A percentile compares a stretch with the other conserved stretches of the same genome.
Conservation (phyloP, 2,329 filamentous ascomycete species). For the Hymenotorrendiella dingleyae region DNA sequence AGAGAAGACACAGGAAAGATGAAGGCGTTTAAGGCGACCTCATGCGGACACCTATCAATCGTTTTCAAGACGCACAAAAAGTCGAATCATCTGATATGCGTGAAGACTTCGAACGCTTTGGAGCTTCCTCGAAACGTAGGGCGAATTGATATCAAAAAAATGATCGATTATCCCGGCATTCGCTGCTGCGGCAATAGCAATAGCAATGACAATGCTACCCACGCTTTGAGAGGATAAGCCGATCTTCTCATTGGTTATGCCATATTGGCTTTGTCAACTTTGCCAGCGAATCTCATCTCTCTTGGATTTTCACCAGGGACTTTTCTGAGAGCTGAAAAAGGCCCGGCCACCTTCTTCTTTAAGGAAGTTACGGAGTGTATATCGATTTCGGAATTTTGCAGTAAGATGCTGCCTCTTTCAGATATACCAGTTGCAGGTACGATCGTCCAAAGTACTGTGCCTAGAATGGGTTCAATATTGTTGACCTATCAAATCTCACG, state of each 20-base stretch:
- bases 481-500: neutral
- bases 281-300: neutral
- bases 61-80: neutral
- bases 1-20: neutral
- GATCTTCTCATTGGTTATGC: neutral
- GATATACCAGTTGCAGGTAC: neutral
- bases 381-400: neutral
- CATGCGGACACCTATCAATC: neutral
- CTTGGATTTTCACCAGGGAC: neutral
- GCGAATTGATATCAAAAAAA: neutral
- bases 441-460: neutral
- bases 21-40: neutral
- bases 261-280: neutral
- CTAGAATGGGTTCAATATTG: neutral
- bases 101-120: neutral
- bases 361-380: neutral
- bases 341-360: constrained; percentile 2
- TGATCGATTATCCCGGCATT: neutral
- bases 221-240: neutral
- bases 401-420: neutral
- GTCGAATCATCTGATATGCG: neutral
- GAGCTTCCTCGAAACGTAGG: too few relatives aligned
- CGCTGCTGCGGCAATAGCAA: neutral
- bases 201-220: neutral
- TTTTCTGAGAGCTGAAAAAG: neutral